Conservation (phyloP, 176 grass and related monocot species). For the Neostapfia colusana region DNA sequence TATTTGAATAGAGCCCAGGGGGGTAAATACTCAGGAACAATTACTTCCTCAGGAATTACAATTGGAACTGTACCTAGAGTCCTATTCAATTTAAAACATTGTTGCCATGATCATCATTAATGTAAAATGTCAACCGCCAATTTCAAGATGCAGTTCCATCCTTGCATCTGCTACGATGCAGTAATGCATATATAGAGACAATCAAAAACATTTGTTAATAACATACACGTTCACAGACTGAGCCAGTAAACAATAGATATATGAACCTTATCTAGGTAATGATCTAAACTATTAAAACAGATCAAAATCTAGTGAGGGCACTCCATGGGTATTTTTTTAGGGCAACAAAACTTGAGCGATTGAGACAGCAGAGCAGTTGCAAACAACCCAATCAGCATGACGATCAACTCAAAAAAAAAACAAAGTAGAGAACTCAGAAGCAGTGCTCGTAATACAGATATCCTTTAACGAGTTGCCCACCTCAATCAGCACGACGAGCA, state of each 20-base stretch:
- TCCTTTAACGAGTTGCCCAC: neutral
- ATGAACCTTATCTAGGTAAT: neutral
- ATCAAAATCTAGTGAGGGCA: neutral
- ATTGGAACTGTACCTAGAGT: neutral
- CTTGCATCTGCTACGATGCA: neutral
- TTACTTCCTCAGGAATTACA: neutral
- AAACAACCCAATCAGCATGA: too few relatives aligned
- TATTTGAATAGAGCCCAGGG: neutral
- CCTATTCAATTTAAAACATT: neutral
- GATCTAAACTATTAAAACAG: neutral
- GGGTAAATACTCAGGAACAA: neutral
- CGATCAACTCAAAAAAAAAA: too few relatives aligned
- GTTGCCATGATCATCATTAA: neutral
- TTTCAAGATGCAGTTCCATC: neutral
- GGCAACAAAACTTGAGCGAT: neutral
- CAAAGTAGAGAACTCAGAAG: neutral
- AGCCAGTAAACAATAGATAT: neutral
- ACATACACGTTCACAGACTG: neutral
- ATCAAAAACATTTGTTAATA: constrained; percentile 4
- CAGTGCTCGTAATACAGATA: neutral
- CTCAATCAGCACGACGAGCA: neutral
- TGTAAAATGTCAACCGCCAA: neutral
- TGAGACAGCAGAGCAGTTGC: neutral
- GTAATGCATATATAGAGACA: constrained; percentile 12
- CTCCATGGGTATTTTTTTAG: neutral